phyloP scores from a whole-genome alignment of 2,329 filamentous ascomycete genomes.

The Lasiodiplodia theobromae region DNA sequence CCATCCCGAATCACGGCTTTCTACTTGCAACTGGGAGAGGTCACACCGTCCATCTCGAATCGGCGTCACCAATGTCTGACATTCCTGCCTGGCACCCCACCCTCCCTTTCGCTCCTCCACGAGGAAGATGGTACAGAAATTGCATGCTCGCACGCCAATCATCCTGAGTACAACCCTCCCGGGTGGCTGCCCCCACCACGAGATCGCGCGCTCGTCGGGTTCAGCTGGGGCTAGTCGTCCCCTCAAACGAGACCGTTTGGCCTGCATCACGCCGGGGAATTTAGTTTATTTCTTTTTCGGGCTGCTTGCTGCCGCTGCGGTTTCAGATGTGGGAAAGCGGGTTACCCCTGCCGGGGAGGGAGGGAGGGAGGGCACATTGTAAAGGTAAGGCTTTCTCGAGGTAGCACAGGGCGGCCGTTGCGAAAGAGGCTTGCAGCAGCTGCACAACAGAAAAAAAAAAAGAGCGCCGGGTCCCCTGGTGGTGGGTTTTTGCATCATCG shows the following conservation, averaged over 20 bases:
- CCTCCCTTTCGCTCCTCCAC: no score
- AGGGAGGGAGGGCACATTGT: constrained; percentile 6
- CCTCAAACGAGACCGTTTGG: constrained; percentile 19
- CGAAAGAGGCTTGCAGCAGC: constrained; percentile 23
- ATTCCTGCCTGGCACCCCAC: background rate
- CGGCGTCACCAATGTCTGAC: background rate
- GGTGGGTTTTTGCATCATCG: background rate
- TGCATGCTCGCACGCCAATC: constrained; percentile 1
- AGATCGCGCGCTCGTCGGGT: background rate
- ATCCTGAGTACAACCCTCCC: background rate
- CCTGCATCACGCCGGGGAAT: constrained; percentile 24
- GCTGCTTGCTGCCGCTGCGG: constrained; percentile 12
- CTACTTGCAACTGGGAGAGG: background rate
- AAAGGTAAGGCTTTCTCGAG: background rate
- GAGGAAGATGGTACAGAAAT: background rate
- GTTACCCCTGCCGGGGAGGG: constrained; percentile 4
- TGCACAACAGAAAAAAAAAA: background rate
- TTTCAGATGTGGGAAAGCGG: constrained; percentile 9
- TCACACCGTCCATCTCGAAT: background rate
- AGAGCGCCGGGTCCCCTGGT: background rate
- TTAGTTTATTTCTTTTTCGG: constrained; percentile 5
- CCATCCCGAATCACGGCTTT: constrained; percentile 23
- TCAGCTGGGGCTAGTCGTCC: background rate
- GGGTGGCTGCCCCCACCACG: background rate
- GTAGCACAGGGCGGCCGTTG: constrained; percentile 21